These are phyloP conservation scores for Jaminaea rosea DNA, from an alignment of 1,284 basidiomycete genomes.

Conservation along the genomic window DNA sequence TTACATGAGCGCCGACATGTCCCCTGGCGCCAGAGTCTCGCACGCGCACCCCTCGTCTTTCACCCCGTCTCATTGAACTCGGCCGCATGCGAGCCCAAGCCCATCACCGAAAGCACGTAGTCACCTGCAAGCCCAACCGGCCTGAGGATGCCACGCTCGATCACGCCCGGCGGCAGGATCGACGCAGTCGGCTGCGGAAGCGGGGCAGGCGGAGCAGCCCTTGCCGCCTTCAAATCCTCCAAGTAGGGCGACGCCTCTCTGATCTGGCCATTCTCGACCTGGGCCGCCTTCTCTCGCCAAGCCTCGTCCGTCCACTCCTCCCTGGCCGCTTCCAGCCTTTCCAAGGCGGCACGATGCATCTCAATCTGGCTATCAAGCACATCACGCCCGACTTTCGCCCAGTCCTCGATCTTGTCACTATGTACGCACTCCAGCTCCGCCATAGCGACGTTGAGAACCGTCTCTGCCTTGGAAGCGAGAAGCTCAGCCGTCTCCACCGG, in stretches of 20 bases:
- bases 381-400: conserved; percentile 15
- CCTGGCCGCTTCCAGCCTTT: conserved; percentile 13
- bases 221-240: not conserved
- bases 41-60: no score
- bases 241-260: not conserved
- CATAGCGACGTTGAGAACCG: conserved; percentile 71
- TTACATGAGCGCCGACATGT: no score
- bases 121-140: not conserved
- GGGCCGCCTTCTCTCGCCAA: not conserved
- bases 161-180: not conserved
- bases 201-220: no score
- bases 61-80: no score
- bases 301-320: not conserved
- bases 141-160: not conserved
- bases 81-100: no score
- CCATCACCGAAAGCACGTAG: no score
- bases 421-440: conserved; percentile 63
- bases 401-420: conserved; percentile 30
- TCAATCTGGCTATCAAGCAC: conserved; percentile 29
- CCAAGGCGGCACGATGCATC: conserved; percentile 20
- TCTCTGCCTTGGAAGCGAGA: conserved; percentile 52
- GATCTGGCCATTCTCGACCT: not conserved
- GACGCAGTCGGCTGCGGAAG: not conserved
- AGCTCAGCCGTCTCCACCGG: conserved; percentile 37
- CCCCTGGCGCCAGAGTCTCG: no score